Evolutionary conservation across 768 basidiomycete genomes (phyloP).

Genomic region (Amanita inopinata): DNA sequence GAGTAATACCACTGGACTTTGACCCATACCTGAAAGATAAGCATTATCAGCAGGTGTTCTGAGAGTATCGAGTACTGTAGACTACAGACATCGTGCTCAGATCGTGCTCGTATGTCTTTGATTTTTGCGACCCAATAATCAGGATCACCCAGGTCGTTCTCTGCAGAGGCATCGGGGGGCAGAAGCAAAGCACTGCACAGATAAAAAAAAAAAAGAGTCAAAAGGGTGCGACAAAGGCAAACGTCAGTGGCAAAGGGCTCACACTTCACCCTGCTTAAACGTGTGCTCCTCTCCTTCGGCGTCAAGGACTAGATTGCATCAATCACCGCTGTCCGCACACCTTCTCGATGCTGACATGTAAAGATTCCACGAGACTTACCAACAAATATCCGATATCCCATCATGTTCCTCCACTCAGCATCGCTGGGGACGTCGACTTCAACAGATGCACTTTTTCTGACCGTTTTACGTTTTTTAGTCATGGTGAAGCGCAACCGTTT

Average conservation of each 20-base stretch:
- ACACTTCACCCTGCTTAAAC: slow-evolving; percentile 28
- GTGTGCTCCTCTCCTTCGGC: slow-evolving; percentile 21
- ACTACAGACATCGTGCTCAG: slow-evolving; percentile 20
- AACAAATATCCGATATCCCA: slow-evolving; percentile 16
- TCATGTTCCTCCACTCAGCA: slow-evolving; percentile 13
- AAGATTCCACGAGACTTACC: slow-evolving; percentile 14
- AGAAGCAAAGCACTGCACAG: slow-evolving; percentile 34
- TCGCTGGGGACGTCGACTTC: slow-evolving; percentile 12
- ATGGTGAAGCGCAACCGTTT: too few relatives aligned
- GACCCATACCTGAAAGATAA: slow-evolving; percentile 36
- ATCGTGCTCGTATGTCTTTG: slow-evolving; percentile 31
- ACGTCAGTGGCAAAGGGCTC: slow-evolving; percentile 13
- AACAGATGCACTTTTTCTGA: too few relatives aligned
- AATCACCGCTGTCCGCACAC: not conserved
- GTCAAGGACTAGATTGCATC: slow-evolving; percentile 17
- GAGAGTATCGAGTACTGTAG: not conserved
- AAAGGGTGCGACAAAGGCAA: not conserved
- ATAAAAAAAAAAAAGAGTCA: not conserved
- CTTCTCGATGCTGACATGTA: too few relatives aligned
- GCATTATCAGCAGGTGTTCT: not conserved
- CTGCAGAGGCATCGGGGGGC: slow-evolving; percentile 22
- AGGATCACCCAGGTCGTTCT: slow-evolving; percentile 17
- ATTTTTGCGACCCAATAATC: slow-evolving; percentile 46
- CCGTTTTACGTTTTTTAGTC: too few relatives aligned
- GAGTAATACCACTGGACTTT: slow-evolving; percentile 49